These are phyloP conservation scores for Lachancea cidri DNA, from an alignment of 805 yeast species.

Conservation along the genomic window DNA sequence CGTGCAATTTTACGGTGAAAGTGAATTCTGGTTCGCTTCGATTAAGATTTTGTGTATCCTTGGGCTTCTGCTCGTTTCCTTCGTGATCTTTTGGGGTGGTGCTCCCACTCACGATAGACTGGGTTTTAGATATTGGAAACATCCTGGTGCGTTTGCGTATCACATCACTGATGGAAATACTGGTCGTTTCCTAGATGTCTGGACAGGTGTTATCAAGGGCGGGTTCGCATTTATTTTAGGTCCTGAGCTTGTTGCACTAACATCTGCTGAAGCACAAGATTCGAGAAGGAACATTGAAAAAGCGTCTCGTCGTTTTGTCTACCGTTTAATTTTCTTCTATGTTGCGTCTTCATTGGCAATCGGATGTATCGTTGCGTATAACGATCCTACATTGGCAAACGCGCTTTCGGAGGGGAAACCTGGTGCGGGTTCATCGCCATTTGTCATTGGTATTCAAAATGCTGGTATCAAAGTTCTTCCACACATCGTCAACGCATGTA, in stretches of 20 bases:
- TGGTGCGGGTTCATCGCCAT: conserved; percentile 40
- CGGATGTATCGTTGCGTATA: conserved; percentile 55
- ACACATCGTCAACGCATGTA: conserved; percentile 57
- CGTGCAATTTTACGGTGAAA: conserved; percentile 43
- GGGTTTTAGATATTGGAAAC: conserved; percentile 65
- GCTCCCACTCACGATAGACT: conserved; percentile 45
- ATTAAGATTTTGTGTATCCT: conserved; percentile 42
- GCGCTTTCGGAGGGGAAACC: conserved; percentile 44
- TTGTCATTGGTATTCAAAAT: conserved; percentile 57
- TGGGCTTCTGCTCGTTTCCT: conserved; percentile 42
- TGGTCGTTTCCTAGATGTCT: conserved; percentile 59
- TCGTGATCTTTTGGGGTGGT: conserved; percentile 47
- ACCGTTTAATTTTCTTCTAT: conserved; percentile 57
- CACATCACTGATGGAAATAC: conserved; percentile 48
- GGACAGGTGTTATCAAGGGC: conserved; percentile 58
- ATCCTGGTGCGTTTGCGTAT: conserved; percentile 53
- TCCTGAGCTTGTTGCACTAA: conserved; percentile 56
- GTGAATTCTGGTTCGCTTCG: conserved; percentile 38
- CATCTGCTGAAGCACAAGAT: conserved; percentile 54
- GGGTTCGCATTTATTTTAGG: conserved; percentile 61
- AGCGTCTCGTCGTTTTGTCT: conserved; percentile 55
- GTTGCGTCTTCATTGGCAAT: conserved; percentile 50
- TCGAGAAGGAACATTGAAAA: conserved; percentile 59
- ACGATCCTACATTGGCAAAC: conserved; percentile 43
- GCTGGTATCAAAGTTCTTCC: conserved; percentile 58